Percentiles rank a stretch among this genome's conserved stretches.
phyloP scores from a whole-genome alignment of 768 basidiomycete species.

The Lactifluus hygrophoroides region DNA sequence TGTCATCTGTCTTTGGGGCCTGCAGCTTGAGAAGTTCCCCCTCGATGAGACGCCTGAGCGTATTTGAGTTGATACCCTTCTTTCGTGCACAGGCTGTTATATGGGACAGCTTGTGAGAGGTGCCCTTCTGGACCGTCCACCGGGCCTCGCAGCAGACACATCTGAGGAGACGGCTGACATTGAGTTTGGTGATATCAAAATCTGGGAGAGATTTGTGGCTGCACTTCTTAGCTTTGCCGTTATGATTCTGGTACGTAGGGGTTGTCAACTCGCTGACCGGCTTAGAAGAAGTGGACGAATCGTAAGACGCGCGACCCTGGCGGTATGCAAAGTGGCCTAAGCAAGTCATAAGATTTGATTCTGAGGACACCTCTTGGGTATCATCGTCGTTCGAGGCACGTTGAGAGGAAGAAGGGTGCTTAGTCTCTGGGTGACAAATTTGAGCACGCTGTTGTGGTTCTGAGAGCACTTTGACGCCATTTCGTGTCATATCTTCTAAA shows the following conservation, averaged over 20 bases:
- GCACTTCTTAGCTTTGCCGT: slow-evolving; percentile 9
- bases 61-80: slow-evolving; percentile 42
- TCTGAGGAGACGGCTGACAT: slow-evolving; percentile 40
- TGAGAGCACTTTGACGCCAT: neutral
- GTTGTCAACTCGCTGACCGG: neutral
- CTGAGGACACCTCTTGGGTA: neutral
- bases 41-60: slow-evolving; percentile 43
- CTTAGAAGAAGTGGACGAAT: neutral
- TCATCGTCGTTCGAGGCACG: neutral
- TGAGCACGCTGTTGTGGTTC: neutral
- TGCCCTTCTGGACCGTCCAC: slow-evolving; percentile 67
- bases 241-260: neutral
- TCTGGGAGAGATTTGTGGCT: neutral
- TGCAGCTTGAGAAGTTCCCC: slow-evolving; percentile 33
- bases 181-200: slow-evolving; percentile 36
- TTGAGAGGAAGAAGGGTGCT: neutral
- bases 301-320: neutral
- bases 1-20: neutral
- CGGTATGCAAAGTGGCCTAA: slow-evolving; percentile 8
- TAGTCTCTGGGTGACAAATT: neutral
- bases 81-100: slow-evolving; percentile 63
- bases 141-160: slow-evolving; percentile 56
- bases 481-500: neutral
- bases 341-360: neutral
- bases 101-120: slow-evolving; percentile 55